These are phyloP conservation scores for Clonostachys chloroleuca DNA, from an alignment of 2,329 filamentous ascomycete genomes.

Conservation along the genomic window DNA sequence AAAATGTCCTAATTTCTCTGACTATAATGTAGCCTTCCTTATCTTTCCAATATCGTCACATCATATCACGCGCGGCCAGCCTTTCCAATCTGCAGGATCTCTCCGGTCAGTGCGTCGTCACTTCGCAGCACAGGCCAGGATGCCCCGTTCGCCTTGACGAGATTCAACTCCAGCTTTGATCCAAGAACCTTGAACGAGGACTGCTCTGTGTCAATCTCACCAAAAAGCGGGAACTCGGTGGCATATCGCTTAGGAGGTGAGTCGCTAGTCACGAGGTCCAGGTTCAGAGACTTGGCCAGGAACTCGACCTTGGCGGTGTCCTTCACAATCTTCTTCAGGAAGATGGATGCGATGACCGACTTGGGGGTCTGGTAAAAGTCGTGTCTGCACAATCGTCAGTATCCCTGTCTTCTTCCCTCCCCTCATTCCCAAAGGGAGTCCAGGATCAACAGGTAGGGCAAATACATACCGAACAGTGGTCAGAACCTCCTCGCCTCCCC, in stretches of 20 bases:
- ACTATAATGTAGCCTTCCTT: background rate
- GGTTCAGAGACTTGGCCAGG: conserved; percentile 52
- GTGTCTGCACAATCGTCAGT: conserved; percentile 29
- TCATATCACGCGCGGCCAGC: conserved; percentile 43
- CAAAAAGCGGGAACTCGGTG: conserved; percentile 71
- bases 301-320: conserved; percentile 71
- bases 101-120: conserved; percentile 63
- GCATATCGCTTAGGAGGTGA: conserved; percentile 73
- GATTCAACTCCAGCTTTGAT: conserved; percentile 79
- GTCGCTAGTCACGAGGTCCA: conserved; percentile 86
- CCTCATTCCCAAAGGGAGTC: background rate
- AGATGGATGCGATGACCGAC: conserved; percentile 85
- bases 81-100: conserved; percentile 86
- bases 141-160: conserved; percentile 67
- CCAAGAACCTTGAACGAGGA: conserved; percentile 79
- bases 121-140: conserved; percentile 84
- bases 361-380: conserved; percentile 94
- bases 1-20: no score
- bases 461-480: conserved; percentile 66
- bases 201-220: conserved; percentile 68
- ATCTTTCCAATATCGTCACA: conserved; percentile 13
- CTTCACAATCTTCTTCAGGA: conserved; percentile 96
- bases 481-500: conserved; percentile 66
- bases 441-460: background rate
- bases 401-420: background rate